phyloP scores from a whole-genome alignment of 805 yeast genomes.

The Spathaspora boniae region DNA sequence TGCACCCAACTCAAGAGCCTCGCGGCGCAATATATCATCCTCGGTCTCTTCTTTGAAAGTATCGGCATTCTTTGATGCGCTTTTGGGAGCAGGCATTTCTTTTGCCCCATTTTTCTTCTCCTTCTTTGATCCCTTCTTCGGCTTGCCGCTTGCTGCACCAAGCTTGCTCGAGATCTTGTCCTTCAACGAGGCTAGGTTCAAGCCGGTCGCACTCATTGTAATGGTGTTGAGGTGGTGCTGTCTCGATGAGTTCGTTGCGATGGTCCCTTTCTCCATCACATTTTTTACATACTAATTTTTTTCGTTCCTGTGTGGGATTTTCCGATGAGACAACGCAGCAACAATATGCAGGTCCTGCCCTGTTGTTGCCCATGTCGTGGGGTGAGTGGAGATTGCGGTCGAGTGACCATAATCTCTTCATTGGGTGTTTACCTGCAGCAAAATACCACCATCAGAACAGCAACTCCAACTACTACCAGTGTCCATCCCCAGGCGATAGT shows the following conservation, averaged over 20 bases:
- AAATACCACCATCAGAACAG: too few relatives aligned
- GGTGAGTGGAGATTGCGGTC: too few relatives aligned
- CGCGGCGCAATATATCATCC: slow-evolving; percentile 53
- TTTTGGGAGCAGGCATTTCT: slow-evolving; percentile 6
- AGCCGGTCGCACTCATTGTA: slow-evolving; percentile 41
- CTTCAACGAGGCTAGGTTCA: slow-evolving; percentile 56
- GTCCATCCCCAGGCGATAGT: background rate
- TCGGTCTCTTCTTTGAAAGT: slow-evolving; percentile 12
- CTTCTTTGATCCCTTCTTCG: slow-evolving; percentile 17
- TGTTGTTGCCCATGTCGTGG: too few relatives aligned
- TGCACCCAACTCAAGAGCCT: slow-evolving; percentile 82
- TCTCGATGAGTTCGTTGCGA: too few relatives aligned
- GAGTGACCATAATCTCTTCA: too few relatives aligned
- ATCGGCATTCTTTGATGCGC: slow-evolving; percentile 3
- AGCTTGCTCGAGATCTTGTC: slow-evolving; percentile 61
- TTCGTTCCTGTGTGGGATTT: too few relatives aligned
- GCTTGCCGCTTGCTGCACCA: slow-evolving; percentile 11
- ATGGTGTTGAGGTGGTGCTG: slow-evolving; percentile 1
- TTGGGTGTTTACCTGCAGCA: too few relatives aligned
- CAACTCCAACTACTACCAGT: too few relatives aligned
- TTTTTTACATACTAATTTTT: too few relatives aligned
- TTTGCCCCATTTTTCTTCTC: slow-evolving; percentile 10
- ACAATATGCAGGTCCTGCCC: too few relatives aligned
- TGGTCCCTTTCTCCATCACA: background rate
- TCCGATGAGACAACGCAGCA: too few relatives aligned